Percentiles rank a stretch among this genome's conserved stretches.
phyloP scores from a whole-genome alignment of 2,329 filamentous ascomycete species.

The Seiridium cupressi region DNA sequence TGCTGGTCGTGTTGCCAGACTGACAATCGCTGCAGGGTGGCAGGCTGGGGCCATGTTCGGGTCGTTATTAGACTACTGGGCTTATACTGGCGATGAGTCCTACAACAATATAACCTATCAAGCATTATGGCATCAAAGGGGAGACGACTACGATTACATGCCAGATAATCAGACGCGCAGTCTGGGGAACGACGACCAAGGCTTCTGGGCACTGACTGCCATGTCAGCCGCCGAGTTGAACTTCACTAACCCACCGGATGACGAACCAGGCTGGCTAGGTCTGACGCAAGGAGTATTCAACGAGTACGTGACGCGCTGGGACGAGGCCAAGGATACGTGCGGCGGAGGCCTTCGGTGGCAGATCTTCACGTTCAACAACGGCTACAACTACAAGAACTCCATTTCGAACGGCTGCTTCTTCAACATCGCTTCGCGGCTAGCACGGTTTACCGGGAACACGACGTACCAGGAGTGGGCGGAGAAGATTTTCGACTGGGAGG shows the following conservation, averaged over 20 bases:
- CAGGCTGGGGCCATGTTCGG: constrained; percentile 74
- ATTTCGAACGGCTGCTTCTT: constrained; percentile 71
- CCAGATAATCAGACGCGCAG: constrained; percentile 61
- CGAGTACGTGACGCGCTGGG: constrained; percentile 71
- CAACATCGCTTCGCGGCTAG: constrained; percentile 69
- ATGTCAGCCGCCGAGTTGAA: constrained; percentile 76
- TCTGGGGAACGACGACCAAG: constrained; percentile 72
- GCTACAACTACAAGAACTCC: constrained; percentile 67
- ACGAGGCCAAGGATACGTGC: constrained; percentile 53
- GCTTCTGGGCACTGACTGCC: constrained; percentile 80
- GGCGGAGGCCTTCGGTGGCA: constrained; percentile 82
- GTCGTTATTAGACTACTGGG: constrained; percentile 70
- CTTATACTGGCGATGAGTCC: constrained; percentile 63
- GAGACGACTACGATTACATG: constrained; percentile 62
- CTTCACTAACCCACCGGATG: constrained; percentile 65
- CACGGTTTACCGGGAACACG: constrained; percentile 73
- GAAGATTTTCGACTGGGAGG: constrained; percentile 67
- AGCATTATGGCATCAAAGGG: constrained; percentile 60
- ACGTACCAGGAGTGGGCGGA: constrained; percentile 78
- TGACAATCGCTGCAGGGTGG: constrained; percentile 53
- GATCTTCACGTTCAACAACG: constrained; percentile 74
- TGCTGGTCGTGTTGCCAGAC: neutral
- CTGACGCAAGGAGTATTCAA: constrained; percentile 80
- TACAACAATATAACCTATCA: constrained; percentile 63
- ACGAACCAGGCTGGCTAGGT: constrained; percentile 71